Evolutionary conservation across 495 filamentous ascomycete genomes (phyloP).

Genomic region (Cetradonia linearis): DNA sequence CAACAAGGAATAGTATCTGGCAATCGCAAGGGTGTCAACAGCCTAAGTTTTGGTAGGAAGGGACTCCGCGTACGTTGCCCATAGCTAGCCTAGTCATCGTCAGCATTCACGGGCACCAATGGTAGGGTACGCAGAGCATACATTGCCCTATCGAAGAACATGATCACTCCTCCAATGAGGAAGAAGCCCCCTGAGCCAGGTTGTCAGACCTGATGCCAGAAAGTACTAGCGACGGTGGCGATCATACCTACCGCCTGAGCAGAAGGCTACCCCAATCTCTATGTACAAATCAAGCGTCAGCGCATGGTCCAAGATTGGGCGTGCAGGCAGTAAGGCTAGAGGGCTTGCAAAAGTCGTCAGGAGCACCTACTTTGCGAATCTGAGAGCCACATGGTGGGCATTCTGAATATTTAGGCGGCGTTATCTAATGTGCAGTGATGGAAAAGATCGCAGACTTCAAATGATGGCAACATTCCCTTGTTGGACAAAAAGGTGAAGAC

Average conservation of each 20-base stretch:
- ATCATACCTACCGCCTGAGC: slow-evolving; percentile 73
- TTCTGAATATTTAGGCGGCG: slow-evolving; percentile 20
- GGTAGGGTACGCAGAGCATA: slow-evolving; percentile 31
- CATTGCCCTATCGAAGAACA: slow-evolving; percentile 98
- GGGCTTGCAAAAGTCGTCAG: background rate
- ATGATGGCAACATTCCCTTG: background rate
- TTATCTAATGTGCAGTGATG: background rate
- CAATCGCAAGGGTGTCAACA: background rate
- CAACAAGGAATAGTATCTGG: slow-evolving; percentile 93
- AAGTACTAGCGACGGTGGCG: slow-evolving; percentile 8
- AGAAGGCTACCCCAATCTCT: slow-evolving; percentile 96
- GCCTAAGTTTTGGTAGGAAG: background rate
- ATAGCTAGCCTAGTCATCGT: slow-evolving; percentile 55
- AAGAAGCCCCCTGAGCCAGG: slow-evolving; percentile 68
- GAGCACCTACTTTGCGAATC: slow-evolving; percentile 77
- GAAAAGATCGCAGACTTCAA: background rate
- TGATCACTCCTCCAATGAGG: slow-evolving; percentile 79
- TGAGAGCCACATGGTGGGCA: slow-evolving; percentile 86
- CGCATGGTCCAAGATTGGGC: background rate
- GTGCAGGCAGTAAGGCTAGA: background rate
- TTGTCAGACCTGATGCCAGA: slow-evolving; percentile 19
- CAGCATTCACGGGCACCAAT: background rate
- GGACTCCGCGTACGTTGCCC: slow-evolving; percentile 57
- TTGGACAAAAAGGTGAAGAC: background rate
- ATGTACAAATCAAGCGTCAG: slow-evolving; percentile 10